A percentile compares a stretch with the other conserved stretches of the same genome.
phyloP scores from a whole-genome alignment of 1,284 basidiomycete species.

The Mycena citricolor region DNA sequence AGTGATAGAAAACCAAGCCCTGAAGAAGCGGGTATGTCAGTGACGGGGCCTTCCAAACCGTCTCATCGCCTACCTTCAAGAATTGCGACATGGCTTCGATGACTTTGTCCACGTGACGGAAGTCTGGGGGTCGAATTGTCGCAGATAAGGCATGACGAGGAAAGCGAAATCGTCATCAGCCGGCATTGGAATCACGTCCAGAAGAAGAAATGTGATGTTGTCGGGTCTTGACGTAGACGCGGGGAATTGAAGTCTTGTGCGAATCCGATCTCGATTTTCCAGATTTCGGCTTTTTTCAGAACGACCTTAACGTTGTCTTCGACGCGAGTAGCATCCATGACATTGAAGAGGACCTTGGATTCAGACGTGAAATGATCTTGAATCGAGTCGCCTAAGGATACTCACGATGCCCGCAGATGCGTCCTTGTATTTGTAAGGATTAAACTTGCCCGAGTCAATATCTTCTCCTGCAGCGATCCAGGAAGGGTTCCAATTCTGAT shows the following conservation, averaged over 20 bases:
- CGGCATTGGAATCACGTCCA: slow-evolving; percentile 30
- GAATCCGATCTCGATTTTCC: slow-evolving; percentile 25
- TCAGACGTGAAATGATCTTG: too few species aligned
- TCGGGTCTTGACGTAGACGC: slow-evolving; percentile 22
- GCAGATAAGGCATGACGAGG: slow-evolving; percentile 25
- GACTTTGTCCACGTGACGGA: not conserved
- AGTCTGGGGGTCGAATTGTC: not conserved
- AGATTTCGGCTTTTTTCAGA: slow-evolving; percentile 24
- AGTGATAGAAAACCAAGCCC: slow-evolving; percentile 2
- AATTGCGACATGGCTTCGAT: not conserved
- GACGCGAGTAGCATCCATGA: slow-evolving; percentile 26
- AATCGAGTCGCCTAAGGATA: too few species aligned
- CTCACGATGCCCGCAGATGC: too few species aligned
- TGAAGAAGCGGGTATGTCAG: not conserved
- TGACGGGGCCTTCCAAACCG: not conserved
- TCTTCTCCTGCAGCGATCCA: too few species aligned
- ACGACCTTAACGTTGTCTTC: slow-evolving; percentile 23
- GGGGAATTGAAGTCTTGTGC: slow-evolving; percentile 23
- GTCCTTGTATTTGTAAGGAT: too few species aligned
- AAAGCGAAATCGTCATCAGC: slow-evolving; percentile 25
- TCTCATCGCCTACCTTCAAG: not conserved
- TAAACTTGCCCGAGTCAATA: too few species aligned
- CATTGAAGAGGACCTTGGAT: too few species aligned
- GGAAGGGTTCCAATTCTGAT: slow-evolving; percentile 17
- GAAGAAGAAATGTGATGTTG: slow-evolving; percentile 33